Base-by-base conservation (phyloP, 1,139 yeast species). In the Sugiyamaella japonica region DNA sequence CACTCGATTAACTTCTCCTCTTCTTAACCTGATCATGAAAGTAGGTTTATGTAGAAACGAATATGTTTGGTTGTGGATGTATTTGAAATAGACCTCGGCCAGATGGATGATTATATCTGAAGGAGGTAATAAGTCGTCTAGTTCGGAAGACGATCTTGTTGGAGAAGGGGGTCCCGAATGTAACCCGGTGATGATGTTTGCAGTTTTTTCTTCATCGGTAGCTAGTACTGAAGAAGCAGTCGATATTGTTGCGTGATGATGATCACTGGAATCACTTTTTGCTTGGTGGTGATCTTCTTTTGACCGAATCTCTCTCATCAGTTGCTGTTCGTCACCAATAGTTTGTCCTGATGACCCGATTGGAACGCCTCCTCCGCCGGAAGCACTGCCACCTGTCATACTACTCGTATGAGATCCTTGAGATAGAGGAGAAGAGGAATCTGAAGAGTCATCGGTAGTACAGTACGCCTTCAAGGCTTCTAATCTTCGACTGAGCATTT, bases 31-130 rank as follows among this genome's bases (percentile, higher is more conserved):
- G 7, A 63, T 62, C 61, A 72, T 63, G 47, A 72, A 70, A 1
- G 72, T 61, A 1, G 72, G 72, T 37, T 66, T 63, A 58, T 72
- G 74, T 15, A 72, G 63, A 53, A 71, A 70, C 13, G 70, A 66
- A 56, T 72, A 72, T 4, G 73, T 70, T 56, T 71, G 75, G 52
- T 69, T 67, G 59, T 72, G 72, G 42, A 71, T 62, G 47, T 70
- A 64, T 37, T 68, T 60, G 56, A 71, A 71, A 55, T 71, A 71
- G 1, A 63, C 55, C 47, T 66, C 69, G 2, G 59, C 65, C 34
- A 68, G 61, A 47, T 67, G 70, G 32, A 63, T 53, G 12, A 62
- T 56, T 16, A 68, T 48, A 37, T 65, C 67, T 50, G 53, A 20
- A 2, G 62, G 59, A 9, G 63, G 62, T 36, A 57, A 48, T 32